Conservation (phyloP, 2,329 filamentous ascomycete genomes). For the Fusarium hostae region DNA sequence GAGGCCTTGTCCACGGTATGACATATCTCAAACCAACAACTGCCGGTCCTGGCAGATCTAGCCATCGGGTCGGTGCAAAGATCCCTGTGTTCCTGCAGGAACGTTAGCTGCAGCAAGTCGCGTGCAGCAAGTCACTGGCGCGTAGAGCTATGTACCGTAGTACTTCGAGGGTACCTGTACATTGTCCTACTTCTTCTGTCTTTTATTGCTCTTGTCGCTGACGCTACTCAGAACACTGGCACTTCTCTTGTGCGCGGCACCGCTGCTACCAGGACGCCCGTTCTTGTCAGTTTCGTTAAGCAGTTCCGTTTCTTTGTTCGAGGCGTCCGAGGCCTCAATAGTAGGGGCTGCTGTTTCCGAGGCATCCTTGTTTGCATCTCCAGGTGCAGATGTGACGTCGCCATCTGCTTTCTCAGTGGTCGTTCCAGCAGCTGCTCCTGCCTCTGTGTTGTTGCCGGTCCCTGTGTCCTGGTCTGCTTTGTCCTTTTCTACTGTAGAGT, state of each 20-base stretch:
- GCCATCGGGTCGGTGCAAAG: constrained; percentile 10
- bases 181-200: constrained; percentile 61
- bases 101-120: constrained; percentile 10
- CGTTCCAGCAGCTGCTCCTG: constrained; percentile 1
- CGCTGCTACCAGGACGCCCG: constrained; percentile 53
- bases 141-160: constrained; percentile 30
- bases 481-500: constrained; percentile 34
- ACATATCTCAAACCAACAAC: constrained; percentile 29
- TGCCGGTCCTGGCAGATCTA: constrained; percentile 24
- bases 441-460: constrained; percentile 26
- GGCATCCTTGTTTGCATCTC: constrained; percentile 35
- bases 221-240: constrained; percentile 80
- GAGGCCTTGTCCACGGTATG: constrained; percentile 8
- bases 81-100: constrained; percentile 28
- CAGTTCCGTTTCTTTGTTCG: constrained; percentile 31
- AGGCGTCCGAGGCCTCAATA: constrained; percentile 18
- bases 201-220: constrained; percentile 72
- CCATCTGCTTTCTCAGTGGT: constrained; percentile 25
- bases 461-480: constrained; percentile 14
- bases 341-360: constrained; percentile 14
- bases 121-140: constrained; percentile 30
- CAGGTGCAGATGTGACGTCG: constrained; percentile 8
- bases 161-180: constrained; percentile 37
- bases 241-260: constrained; percentile 75
- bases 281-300: constrained; percentile 45